Percentiles rank a stretch among this genome's conserved stretches.
Evolutionary conservation across 148 eudicot genomes (phyloP).

Genomic region (Polygonum aviculare): DNA sequence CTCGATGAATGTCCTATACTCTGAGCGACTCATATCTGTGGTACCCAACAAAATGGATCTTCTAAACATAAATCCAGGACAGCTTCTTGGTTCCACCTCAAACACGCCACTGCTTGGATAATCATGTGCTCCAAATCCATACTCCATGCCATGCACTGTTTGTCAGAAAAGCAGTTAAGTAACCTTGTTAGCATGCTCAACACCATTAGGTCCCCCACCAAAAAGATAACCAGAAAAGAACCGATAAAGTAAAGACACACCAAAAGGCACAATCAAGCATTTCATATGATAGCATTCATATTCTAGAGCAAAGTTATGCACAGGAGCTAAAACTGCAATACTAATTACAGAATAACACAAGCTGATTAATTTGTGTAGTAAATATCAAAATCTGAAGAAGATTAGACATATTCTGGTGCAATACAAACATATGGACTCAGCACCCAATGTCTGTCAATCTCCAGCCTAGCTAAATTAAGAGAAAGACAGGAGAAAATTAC

Average conservation of each 20-base stretch:
- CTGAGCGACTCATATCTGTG: constrained; percentile 69
- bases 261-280: neutral
- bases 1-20: constrained; percentile 73
- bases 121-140: constrained; percentile 85
- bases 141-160: constrained; percentile 75
- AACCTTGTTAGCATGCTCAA: neutral
- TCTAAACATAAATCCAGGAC: constrained; percentile 82
- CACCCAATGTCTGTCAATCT: neutral
- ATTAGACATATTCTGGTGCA: neutral
- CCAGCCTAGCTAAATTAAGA: neutral
- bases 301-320: neutral
- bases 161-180: constrained; percentile 15
- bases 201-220: neutral
- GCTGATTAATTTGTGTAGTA: neutral
- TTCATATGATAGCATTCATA: neutral
- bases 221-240: neutral
- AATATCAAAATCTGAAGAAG: neutral
- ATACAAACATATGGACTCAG: neutral
- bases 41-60: constrained; percentile 69
- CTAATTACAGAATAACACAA: neutral
- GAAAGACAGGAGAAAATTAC: neutral
- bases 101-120: constrained; percentile 82
- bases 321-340: neutral
- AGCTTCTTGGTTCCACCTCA: constrained; percentile 87
- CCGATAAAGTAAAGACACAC: neutral